Evolutionary conservation across 768 basidiomycete genomes (phyloP).

Genomic region (Termitomyces sp.): DNA sequence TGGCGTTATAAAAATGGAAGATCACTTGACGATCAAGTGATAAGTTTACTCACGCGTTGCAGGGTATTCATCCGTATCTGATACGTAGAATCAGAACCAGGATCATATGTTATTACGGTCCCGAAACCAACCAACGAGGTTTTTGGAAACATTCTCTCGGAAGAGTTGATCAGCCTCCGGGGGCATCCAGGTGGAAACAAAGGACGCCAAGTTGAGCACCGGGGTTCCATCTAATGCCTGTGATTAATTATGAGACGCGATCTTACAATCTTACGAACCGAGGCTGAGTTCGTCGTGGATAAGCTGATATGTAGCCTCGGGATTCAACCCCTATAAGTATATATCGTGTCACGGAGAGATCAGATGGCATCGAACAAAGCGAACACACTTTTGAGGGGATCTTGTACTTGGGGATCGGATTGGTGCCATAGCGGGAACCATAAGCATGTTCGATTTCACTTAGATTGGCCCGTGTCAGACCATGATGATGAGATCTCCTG

Average conservation of each 20-base stretch:
- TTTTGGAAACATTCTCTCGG: constrained; percentile 60
- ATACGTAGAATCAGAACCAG: background rate
- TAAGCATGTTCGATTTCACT: constrained; percentile 38
- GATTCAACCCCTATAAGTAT: constrained; percentile 46
- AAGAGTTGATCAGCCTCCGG: constrained; percentile 45
- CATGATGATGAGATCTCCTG: constrained; percentile 32
- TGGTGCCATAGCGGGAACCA: constrained; percentile 57
- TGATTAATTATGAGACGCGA: background rate
- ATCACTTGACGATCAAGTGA: background rate
- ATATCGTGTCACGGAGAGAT: background rate
- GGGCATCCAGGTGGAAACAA: constrained; percentile 61
- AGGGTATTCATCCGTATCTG: constrained; percentile 59
- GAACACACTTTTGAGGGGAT: constrained; percentile 45
- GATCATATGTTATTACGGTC: background rate
- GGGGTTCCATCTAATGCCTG: constrained; percentile 46
- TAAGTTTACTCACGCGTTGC: constrained; percentile 36
- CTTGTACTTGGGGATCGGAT: constrained; percentile 62
- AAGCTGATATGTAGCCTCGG: constrained; percentile 50
- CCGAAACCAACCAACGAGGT: constrained; percentile 40
- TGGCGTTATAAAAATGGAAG: background rate
- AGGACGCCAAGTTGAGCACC: constrained; percentile 60
- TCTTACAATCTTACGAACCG: constrained; percentile 33
- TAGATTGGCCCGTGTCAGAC: constrained; percentile 26
- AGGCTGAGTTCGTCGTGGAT: constrained; percentile 54
- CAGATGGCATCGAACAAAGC: background rate